Evolutionary conservation across 495 filamentous ascomycete genomes (phyloP).

Genomic region (Aspergillus asperescens): DNA sequence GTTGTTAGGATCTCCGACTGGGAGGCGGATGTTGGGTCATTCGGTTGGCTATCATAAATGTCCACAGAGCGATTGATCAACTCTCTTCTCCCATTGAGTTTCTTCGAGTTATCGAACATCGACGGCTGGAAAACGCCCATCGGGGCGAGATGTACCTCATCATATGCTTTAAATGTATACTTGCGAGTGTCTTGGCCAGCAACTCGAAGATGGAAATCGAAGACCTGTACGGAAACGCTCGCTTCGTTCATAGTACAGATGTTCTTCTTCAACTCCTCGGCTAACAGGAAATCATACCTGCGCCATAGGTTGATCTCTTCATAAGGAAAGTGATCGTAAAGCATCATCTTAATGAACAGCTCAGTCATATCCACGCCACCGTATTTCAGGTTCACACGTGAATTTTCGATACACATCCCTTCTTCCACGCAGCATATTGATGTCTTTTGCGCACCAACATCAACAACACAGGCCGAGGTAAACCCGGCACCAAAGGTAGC

Average conservation of each 20-base stretch:
- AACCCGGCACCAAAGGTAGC: conserved; percentile 96
- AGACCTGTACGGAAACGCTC: conserved; percentile 72
- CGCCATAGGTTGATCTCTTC: conserved; percentile 85
- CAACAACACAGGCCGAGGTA: conserved; percentile 86
- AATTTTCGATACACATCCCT: conserved; percentile 89
- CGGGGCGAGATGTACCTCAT: conserved; percentile 84
- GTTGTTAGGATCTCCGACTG: conserved; percentile 71
- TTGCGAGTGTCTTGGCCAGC: conserved; percentile 83
- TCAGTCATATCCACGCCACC: conserved; percentile 91
- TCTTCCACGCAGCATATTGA: conserved; percentile 97
- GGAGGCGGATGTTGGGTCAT: conserved; percentile 82
- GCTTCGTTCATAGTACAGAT: conserved; percentile 81
- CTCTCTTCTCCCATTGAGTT: conserved; percentile 70
- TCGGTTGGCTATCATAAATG: conserved; percentile 83
- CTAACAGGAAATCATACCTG: conserved; percentile 86
- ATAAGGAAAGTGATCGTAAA: conserved; percentile 91
- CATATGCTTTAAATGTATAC: conserved; percentile 91
- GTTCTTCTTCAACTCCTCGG: conserved; percentile 90
- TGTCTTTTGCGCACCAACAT: conserved; percentile 96
- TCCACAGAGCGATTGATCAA: conserved; percentile 83
- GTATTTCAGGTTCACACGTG: conserved; percentile 86
- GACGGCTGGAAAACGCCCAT: conserved; percentile 84
- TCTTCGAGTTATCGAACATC: conserved; percentile 74
- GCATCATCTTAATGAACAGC: conserved; percentile 93
- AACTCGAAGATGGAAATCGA: conserved; percentile 83